A percentile compares a stretch with the other conserved stretches of the same genome.
phyloP scores from a whole-genome alignment of 2,329 filamentous ascomycete genomes.

The Hypoxylon sp. region DNA sequence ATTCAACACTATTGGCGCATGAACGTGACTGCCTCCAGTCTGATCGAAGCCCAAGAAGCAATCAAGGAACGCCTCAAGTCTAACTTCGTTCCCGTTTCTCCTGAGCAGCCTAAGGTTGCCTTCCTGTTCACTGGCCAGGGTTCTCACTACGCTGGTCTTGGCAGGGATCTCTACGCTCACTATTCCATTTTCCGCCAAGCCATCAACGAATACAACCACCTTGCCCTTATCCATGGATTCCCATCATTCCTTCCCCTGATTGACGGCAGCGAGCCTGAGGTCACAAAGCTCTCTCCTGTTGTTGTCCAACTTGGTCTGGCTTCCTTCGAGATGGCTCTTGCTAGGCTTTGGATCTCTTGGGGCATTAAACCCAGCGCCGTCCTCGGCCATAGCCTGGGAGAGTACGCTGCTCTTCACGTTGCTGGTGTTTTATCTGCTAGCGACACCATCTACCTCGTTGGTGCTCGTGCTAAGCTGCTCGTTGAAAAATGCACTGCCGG shows the following conservation, averaged over 20 bases:
- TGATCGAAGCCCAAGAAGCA: constrained; percentile 60
- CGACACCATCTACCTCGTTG: constrained; percentile 81
- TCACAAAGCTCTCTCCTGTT: constrained; percentile 64
- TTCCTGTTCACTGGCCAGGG: constrained; percentile 72
- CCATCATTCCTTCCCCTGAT: constrained; percentile 70
- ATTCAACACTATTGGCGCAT: constrained; percentile 73
- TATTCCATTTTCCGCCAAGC: constrained; percentile 65
- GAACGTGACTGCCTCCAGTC: constrained; percentile 61
- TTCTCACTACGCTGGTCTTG: constrained; percentile 66
- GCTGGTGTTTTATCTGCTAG: constrained; percentile 79
- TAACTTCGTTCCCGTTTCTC: constrained; percentile 60
- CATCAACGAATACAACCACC: constrained; percentile 70
- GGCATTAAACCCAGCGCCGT: constrained; percentile 69
- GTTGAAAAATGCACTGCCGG: constrained; percentile 74
- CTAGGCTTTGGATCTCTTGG: constrained; percentile 69
- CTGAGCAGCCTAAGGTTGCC: constrained; percentile 63
- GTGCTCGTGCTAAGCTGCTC: constrained; percentile 75
- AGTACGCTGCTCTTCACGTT: constrained; percentile 80
- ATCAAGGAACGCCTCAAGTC: constrained; percentile 61
- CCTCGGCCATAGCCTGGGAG: constrained; percentile 76
- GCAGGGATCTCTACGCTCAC: constrained; percentile 65
- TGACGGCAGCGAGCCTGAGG: constrained; percentile 61
- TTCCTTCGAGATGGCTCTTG: constrained; percentile 71
- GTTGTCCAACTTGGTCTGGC: constrained; percentile 68
- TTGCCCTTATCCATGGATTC: constrained; percentile 66